Base-by-base conservation (phyloP, 108 stramenopile genomes). In the Pseudonitzschia multiseries region DNA sequence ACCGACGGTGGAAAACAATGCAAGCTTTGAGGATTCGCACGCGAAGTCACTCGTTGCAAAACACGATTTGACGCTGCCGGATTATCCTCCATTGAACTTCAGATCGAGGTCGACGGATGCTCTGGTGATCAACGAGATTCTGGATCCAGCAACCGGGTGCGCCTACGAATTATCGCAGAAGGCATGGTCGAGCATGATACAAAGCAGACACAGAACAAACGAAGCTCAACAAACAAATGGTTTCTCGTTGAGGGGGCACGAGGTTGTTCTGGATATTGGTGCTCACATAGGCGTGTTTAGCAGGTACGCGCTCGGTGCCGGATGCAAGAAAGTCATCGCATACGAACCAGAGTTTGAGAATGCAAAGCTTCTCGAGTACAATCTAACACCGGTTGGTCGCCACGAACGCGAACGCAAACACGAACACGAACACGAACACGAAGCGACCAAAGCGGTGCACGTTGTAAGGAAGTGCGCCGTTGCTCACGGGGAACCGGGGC, bases 201-300 rank as follows among this genome's bases (percentile, higher is more conserved):
- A 79, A 73, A 46, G 2, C 2, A 32, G 17, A 20, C 17, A 59
- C 57, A 8, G 13, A 59, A 59, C 1, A 1, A 48, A 48, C 14
- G 46, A 18, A 48, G 10, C 15, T 27, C 29, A n/a, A n/a, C n/a
- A n/a, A n/a, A n/a, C 14, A 27, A 27, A 27, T 27, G 64, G 42
- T 17, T 83, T 86, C 68, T 78, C 74, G 14, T 63, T 84, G 26
- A 33, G 68, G 41, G 65, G 54, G 44, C 86, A 82, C 65, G 60
- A 71, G 14, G 57, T 53, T 59, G 73, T 78, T 15, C 76, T 80
- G 26, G 82, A 83, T 54, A 52, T 82, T 40, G 86, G 81, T 28
- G 79, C 85, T 10, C 85, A 86, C 52, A 86, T 86, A 31, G 86
- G 83, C 26, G 65, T 84, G 0, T 84, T 86, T 68, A 77, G 81